Percentiles rank a stretch among this genome's conserved stretches.
Evolutionary conservation across 2,329 filamentous ascomycete genomes (phyloP).

Genomic region (Ceratocystis alfenasii): DNA sequence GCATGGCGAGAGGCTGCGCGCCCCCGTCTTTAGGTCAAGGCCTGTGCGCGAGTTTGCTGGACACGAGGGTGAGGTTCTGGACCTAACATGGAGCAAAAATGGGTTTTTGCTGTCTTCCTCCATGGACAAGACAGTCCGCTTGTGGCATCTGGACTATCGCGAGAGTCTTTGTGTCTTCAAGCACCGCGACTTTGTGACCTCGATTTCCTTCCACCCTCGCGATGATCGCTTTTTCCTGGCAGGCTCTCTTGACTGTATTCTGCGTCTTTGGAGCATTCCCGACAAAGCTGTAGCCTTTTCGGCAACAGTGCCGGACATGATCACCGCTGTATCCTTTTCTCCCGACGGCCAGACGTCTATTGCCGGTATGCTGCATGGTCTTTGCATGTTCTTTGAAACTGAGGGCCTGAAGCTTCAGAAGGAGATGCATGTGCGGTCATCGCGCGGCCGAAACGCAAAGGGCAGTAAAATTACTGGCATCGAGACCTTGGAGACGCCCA

Average conservation of each 20-base stretch:
- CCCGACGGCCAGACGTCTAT: slow-evolving; percentile 85
- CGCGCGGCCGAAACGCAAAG: slow-evolving; percentile 83
- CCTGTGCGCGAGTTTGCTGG: slow-evolving; percentile 70
- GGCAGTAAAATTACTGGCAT: slow-evolving; percentile 97
- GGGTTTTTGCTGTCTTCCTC: slow-evolving; percentile 91
- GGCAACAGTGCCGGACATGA: slow-evolving; percentile 66
- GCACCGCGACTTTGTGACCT: slow-evolving; percentile 89
- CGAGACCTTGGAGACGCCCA: slow-evolving; percentile 47
- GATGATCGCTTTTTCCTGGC: slow-evolving; percentile 96
- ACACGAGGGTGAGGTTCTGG: slow-evolving; percentile 75
- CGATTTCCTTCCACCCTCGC: slow-evolving; percentile 83
- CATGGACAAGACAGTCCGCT: slow-evolving; percentile 91
- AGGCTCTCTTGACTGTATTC: slow-evolving; percentile 75
- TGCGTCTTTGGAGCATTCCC: slow-evolving; percentile 91
- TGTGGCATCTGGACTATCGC: slow-evolving; percentile 78
- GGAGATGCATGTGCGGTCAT: slow-evolving; percentile 87
- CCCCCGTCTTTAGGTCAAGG: slow-evolving; percentile 76
- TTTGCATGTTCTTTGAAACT: slow-evolving; percentile 86
- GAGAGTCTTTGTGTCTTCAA: slow-evolving; percentile 91
- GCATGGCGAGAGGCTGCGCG: slow-evolving; percentile 56
- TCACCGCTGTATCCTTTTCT: slow-evolving; percentile 87
- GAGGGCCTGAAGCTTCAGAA: slow-evolving; percentile 74
- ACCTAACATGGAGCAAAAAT: slow-evolving; percentile 98
- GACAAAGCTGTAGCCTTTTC: slow-evolving; percentile 87
- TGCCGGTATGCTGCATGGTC: slow-evolving; percentile 71